Evolutionary conservation across 805 yeast genomes (phyloP), one percentile per base, ranked within the genome.

Genomic region (Hanseniaspora vineae): DNA sequence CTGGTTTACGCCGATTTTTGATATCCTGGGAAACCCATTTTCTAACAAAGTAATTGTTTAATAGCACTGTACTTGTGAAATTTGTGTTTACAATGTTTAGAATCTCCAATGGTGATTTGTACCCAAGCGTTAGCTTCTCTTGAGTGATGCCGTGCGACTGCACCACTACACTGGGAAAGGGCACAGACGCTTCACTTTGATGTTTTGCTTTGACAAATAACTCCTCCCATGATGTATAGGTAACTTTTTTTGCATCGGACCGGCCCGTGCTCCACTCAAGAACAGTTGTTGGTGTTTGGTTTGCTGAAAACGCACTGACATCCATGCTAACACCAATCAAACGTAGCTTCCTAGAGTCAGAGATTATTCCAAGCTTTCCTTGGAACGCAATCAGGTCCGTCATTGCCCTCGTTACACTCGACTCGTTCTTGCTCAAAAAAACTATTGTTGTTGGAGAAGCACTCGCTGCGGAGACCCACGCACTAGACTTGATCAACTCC

Each of bases 11-110:
- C 29, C 29, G 29, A 23, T 37, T 17, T 17, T 37, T 37, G 19
- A n/a, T 37, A n/a, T n/a, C 19, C n/a, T n/a, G 19, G n/a, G 19
- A 15, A 14, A 37, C 19, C 60, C 62, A 56, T n/a, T 51, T 48
- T 42, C 46, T 56, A 2, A 52, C 43, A 3, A 54, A 53, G 42
- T 52, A 19, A 44, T 61, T 59, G 31, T 55, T 51, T 35, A 62
- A 33, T 9, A 54, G 47, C 3, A 60, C 59, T 9, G 55, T 48
- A 31, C 65, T 61, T 45, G 55, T 31, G 35, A 60, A 55, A 42
- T 62, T 62, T 5, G 58, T 47, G 43, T 61, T 61, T 58, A 58
- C 52, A 19, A 62, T 52, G 31, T 45, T 40, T 6, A 46, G 44
- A 15, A 57, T 52, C 33, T 52, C 49, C 13, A 46, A 49, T 2